Evolutionary conservation across 169 alveolate genomes (phyloP), one percentile per base, ranked within the genome.

Genomic region (Eimeria falciformis): DNA sequence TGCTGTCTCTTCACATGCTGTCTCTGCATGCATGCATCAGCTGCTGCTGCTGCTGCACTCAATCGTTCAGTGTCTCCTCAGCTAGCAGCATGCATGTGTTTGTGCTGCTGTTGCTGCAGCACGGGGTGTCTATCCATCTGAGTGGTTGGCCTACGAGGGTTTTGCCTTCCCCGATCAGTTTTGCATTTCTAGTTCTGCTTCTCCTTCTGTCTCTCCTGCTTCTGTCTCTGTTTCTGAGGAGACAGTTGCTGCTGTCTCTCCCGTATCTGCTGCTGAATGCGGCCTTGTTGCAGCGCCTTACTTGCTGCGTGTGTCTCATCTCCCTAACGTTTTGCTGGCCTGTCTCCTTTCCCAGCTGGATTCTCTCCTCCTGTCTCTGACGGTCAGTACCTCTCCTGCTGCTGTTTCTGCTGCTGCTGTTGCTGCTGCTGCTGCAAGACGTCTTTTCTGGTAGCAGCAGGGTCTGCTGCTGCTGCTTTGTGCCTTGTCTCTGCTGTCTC

Each of bases 141-240:
- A 71, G 83, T 71, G 83, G 83, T 25, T 71, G 25, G 29, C 58
- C 83, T 71, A 71, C 56, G 83, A 71, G 56, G 83, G 83, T 7
- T 71, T 71, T 37, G 27, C 33, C 29, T 71, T 71, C 56, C 83
- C 83, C 2, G 50, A 43, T 9, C 83, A 71, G 27, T 71, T 71
- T 6, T 14, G 47, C 27, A 25, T 71, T 53, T 9, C 18, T 43
- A 9, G 29, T 43, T 27, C 50, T 12, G 27, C 56, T 71, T 53
- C 50, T 71, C 33, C 53, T 37, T 50, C 50, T 37, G 82, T 56
- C 17, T 50, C 82, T 37, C 50, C 79, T 37, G 83, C 53, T 7
- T 11, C 62, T 11, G 62, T 11, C 62, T 14, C n/a, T n/a, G n/a
- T n/a, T n/a, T n/a, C n/a, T n/a, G n/a, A 17, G 5, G 45, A 1